Conservation (phyloP, 192 early-diverging fungal genomes). For the Spinellus fusiger region DNA sequence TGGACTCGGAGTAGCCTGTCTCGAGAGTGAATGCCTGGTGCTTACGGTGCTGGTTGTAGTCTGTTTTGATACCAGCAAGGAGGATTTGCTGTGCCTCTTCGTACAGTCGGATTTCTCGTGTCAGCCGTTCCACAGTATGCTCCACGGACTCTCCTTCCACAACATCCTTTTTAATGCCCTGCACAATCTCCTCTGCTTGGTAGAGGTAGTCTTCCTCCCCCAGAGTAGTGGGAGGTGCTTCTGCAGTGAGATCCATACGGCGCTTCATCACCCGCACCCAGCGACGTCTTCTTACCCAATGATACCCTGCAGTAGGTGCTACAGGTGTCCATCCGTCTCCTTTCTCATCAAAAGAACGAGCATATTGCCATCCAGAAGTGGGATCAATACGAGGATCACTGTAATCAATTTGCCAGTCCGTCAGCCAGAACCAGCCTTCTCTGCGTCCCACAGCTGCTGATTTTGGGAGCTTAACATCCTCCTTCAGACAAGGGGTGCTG, state of each 20-base stretch:
- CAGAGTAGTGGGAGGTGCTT: slow-evolving; percentile 3
- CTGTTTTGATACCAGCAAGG: slow-evolving; percentile 54
- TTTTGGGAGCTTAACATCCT: slow-evolving; percentile 47
- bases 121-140: background rate
- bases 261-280: slow-evolving; percentile 80
- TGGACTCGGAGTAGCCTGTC: slow-evolving; percentile 35
- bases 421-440: slow-evolving; percentile 72
- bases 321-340: slow-evolving; percentile 47
- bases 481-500: slow-evolving; percentile 43
- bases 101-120: slow-evolving; percentile 37
- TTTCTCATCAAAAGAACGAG: slow-evolving; percentile 45
- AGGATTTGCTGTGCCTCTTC: slow-evolving; percentile 60
- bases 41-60: slow-evolving; percentile 45
- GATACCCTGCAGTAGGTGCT: slow-evolving; percentile 40
- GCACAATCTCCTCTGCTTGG: slow-evolving; percentile 24
- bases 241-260: slow-evolving; percentile 39
- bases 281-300: slow-evolving; percentile 60
- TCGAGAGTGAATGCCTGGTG: slow-evolving; percentile 42
- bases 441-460: slow-evolving; percentile 17
- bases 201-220: slow-evolving; percentile 22
- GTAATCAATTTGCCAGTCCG: slow-evolving; percentile 72
- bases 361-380: slow-evolving; percentile 71
- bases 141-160: background rate
- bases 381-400: slow-evolving; percentile 52
- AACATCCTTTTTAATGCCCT: slow-evolving; percentile 6